phyloP scores from a whole-genome alignment of 2,329 filamentous ascomycete species.

The Botrytis deweyae region DNA sequence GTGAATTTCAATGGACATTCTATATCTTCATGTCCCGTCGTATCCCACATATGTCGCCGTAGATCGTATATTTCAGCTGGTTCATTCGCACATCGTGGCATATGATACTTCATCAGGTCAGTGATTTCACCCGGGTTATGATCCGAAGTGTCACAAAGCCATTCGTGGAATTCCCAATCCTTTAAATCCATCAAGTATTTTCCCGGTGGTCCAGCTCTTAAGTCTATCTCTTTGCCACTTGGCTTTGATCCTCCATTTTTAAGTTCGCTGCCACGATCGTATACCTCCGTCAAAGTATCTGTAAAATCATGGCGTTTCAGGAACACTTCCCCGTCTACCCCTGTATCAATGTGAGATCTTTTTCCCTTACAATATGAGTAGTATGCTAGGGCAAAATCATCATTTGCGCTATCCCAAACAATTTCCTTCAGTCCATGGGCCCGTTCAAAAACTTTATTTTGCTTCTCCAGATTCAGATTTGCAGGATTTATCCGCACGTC shows the following conservation, averaged over 20 bases:
- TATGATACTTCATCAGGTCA: not conserved
- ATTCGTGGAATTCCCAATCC: not conserved
- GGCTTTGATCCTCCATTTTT: not conserved
- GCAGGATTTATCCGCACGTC: not conserved
- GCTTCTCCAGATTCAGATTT: not conserved
- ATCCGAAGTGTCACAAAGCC: not conserved
- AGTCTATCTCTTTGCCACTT: not conserved
- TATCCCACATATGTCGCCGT: not conserved
- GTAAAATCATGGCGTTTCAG: not conserved
- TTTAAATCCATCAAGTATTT: not conserved
- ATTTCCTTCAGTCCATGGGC: not conserved
- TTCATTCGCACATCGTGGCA: not conserved
- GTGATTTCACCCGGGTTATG: not conserved
- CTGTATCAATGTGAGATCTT: not conserved
- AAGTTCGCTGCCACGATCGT: not conserved
- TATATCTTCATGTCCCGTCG: not conserved
- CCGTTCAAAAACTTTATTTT: not conserved
- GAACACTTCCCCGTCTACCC: not conserved
- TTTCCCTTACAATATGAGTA: not conserved
- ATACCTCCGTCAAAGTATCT: not conserved
- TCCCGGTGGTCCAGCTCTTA: not conserved
- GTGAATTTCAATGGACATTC: not conserved
- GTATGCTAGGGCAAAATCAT: not conserved
- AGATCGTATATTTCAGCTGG: not conserved
- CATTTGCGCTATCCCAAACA: not conserved